phyloP scores from a whole-genome alignment of 495 filamentous ascomycete genomes.

The Aspergillus coremiiformis region DNA sequence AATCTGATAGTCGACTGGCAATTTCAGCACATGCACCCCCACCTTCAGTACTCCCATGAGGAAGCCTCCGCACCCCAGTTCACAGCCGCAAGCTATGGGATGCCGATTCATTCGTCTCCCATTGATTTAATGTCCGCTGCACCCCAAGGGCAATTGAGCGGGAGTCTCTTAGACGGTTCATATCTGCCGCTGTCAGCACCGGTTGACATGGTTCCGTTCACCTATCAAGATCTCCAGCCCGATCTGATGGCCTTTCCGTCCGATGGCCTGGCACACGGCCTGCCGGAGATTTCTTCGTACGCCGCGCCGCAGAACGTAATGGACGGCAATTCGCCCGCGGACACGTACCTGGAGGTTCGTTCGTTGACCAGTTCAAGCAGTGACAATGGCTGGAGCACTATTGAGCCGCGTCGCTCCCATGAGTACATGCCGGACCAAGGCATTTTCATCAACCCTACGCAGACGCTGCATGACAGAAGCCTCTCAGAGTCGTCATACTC shows the following conservation, averaged over 20 bases:
- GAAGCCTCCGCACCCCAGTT: slow-evolving; percentile 46
- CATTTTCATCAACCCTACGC: slow-evolving; percentile 77
- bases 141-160: slow-evolving; percentile 56
- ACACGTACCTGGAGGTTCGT: slow-evolving; percentile 73
- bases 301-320: slow-evolving; percentile 40
- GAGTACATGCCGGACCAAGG: slow-evolving; percentile 45
- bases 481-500: slow-evolving; percentile 80
- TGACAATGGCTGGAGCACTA: slow-evolving; percentile 75
- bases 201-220: slow-evolving; percentile 59
- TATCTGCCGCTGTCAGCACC: slow-evolving; percentile 61
- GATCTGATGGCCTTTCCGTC: slow-evolving; percentile 44
- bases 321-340: slow-evolving; percentile 74
- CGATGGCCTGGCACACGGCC: slow-evolving; percentile 31
- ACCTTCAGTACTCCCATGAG: slow-evolving; percentile 36
- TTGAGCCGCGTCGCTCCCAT: slow-evolving; percentile 56
- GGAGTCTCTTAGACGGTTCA: slow-evolving; percentile 56
- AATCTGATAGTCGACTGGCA: slow-evolving; percentile 46
- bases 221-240: slow-evolving; percentile 68
- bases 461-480: slow-evolving; percentile 77
- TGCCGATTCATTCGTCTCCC: slow-evolving; percentile 50
- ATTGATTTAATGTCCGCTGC: slow-evolving; percentile 60
- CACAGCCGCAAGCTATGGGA: slow-evolving; percentile 40
- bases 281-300: slow-evolving; percentile 44
- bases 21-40: slow-evolving; percentile 46
- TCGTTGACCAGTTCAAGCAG: slow-evolving; percentile 70